These are phyloP conservation scores for Dictyostelium capitatum DNA, from an alignment of 78 protist species.

Conservation along the genomic window DNA sequence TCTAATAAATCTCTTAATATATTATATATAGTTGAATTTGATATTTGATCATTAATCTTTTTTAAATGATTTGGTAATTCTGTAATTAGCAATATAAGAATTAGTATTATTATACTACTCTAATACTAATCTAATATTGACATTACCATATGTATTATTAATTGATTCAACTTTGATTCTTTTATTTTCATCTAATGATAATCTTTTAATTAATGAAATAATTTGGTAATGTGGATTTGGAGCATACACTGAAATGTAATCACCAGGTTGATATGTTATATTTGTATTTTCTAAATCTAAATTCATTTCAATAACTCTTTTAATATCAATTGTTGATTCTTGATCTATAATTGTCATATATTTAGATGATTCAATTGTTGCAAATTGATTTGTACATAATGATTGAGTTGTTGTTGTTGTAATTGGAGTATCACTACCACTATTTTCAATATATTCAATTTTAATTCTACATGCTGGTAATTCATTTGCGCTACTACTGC, in stretches of 20 bases:
- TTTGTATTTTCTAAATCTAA: neutral
- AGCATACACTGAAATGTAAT: constrained; percentile 33
- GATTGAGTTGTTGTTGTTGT: neutral
- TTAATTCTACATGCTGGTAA: constrained; percentile 14
- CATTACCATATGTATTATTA: neutral
- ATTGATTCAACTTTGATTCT: neutral
- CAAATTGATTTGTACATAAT: neutral
- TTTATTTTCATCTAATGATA: neutral
- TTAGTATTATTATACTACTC: too few relatives aligned
- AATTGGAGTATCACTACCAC: neutral
- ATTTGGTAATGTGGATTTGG: constrained; percentile 28
- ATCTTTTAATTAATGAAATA: neutral
- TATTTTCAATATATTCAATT: constrained; percentile 6
- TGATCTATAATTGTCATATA: neutral
- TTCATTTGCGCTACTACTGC: neutral
- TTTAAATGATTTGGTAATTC: constrained; percentile 44
- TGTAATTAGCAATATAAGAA: too few relatives aligned
- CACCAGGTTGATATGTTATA: constrained; percentile 45
- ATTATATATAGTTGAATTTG: neutral
- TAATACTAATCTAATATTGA: neutral
- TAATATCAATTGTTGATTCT: constrained; percentile 11
- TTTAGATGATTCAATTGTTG: constrained; percentile 8
- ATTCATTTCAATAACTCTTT: constrained; percentile 50
- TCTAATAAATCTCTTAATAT: constrained; percentile 40
- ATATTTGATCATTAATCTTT: neutral